Percentiles rank a stretch among this genome's conserved stretches.
Conservation (phyloP, 148 eudicot genomes). For the Gaultheria prostrata region DNA sequence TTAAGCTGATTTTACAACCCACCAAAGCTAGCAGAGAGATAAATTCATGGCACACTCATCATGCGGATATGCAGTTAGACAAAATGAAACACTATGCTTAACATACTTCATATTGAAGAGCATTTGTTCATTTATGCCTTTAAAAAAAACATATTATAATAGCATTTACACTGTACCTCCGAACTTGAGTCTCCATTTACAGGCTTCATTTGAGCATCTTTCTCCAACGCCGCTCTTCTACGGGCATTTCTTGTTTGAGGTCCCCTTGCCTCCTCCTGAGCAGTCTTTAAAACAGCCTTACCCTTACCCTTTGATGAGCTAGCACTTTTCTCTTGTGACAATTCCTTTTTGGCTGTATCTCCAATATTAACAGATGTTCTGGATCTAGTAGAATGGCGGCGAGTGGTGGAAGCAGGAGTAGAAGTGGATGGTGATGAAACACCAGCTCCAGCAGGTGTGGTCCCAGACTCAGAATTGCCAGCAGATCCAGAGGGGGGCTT, state of each 20-base stretch:
- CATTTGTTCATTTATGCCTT: not conserved
- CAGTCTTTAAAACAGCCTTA: slow-evolving; percentile 72
- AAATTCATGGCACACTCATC: not conserved
- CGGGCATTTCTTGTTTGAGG: slow-evolving; percentile 93
- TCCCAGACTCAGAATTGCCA: slow-evolving; percentile 65
- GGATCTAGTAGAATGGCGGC: slow-evolving; percentile 79
- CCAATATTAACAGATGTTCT: slow-evolving; percentile 66
- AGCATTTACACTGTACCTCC: slow-evolving; percentile 53
- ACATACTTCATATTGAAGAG: not conserved
- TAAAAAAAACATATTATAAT: not conserved
- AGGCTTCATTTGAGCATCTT: slow-evolving; percentile 73
- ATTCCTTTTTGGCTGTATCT: slow-evolving; percentile 52
- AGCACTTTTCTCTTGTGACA: slow-evolving; percentile 50
- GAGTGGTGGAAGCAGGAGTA: slow-evolving; percentile 60
- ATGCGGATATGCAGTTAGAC: not conserved
- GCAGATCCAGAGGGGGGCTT: slow-evolving; percentile 58
- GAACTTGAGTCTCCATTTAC: slow-evolving; percentile 69
- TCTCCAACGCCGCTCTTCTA: slow-evolving; percentile 70
- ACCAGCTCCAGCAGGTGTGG: slow-evolving; percentile 57
- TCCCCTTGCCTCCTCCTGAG: slow-evolving; percentile 65
- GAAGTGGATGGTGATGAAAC: slow-evolving; percentile 60
- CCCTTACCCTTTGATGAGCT: slow-evolving; percentile 86
- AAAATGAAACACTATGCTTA: not conserved
- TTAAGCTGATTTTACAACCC: not conserved
- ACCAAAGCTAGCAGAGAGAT: not conserved